Percentiles rank a stretch among this genome's conserved stretches.
These are phyloP conservation scores for Hanseniaspora singularis DNA, from an alignment of 805 yeast genomes.

Conservation along the genomic window DNA sequence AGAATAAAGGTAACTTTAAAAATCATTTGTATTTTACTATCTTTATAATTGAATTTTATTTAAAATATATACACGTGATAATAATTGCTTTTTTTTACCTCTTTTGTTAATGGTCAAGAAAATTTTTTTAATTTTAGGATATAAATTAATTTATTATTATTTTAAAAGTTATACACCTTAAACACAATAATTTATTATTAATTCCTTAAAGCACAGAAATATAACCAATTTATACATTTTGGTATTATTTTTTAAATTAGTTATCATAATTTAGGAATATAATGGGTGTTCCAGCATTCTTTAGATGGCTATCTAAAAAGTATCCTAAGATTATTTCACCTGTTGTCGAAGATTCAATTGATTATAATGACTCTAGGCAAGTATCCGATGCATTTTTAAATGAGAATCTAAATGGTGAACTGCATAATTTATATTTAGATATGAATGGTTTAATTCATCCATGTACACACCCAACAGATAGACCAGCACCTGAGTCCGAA, in stretches of 20 bases:
- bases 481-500: slow-evolving; percentile 91
- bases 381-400: slow-evolving; percentile 49
- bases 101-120: too few relatives aligned
- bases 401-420: slow-evolving; percentile 90
- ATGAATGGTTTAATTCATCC: slow-evolving; percentile 99
- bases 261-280: background rate
- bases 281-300: slow-evolving; percentile 95
- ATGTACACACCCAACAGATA: slow-evolving; percentile 94
- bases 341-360: slow-evolving; percentile 62
- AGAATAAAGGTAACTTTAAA: too few relatives aligned
- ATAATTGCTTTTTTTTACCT: too few relatives aligned
- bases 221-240: too few relatives aligned
- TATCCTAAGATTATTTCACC: slow-evolving; percentile 92
- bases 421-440: slow-evolving; percentile 85
- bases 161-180: too few relatives aligned
- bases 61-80: too few relatives aligned
- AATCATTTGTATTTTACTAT: too few relatives aligned
- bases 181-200: too few relatives aligned
- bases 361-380: slow-evolving; percentile 43
- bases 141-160: too few relatives aligned
- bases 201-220: too few relatives aligned
- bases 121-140: too few relatives aligned
- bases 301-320: slow-evolving; percentile 86
- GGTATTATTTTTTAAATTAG: background rate
- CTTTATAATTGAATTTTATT: too few relatives aligned